These are phyloP conservation scores for Penicillium olsonii DNA, from an alignment of 2,329 filamentous ascomycete genomes.

Conservation along the genomic window DNA sequence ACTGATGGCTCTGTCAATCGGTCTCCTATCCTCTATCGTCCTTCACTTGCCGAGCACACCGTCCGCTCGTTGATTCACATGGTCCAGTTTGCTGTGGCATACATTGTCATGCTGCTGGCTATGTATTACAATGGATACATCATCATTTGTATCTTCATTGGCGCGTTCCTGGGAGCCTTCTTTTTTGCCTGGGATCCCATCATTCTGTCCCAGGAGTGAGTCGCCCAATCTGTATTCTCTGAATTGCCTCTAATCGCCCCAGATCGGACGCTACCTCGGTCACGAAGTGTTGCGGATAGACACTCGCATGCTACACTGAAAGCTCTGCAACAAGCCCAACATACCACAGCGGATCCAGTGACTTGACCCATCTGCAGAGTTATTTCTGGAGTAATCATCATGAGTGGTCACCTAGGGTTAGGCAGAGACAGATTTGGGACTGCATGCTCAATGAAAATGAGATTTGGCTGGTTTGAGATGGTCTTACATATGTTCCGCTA, in stretches of 20 bases:
- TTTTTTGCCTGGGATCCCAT: conserved; percentile 69
- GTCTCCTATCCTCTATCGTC: conserved; percentile 45
- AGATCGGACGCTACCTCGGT: not conserved
- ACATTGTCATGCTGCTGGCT: conserved; percentile 71
- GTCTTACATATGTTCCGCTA: too few species aligned
- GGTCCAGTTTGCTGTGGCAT: conserved; percentile 72
- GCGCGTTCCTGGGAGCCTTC: conserved; percentile 71
- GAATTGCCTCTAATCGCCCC: not conserved
- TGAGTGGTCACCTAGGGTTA: too few species aligned
- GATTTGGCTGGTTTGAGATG: too few species aligned
- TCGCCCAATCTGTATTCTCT: not conserved
- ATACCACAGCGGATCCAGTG: not conserved
- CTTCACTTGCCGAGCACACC: conserved; percentile 65
- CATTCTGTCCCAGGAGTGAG: conserved; percentile 4
- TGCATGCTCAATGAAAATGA: too few species aligned
- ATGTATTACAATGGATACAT: conserved; percentile 73
- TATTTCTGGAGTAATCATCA: too few species aligned
- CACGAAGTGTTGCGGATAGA: not conserved
- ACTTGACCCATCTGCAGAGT: not conserved
- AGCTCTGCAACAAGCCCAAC: not conserved
- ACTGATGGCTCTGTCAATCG: not conserved
- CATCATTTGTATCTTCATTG: conserved; percentile 78
- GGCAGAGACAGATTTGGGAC: too few species aligned
- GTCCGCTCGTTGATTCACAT: conserved; percentile 68
- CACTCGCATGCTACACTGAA: not conserved